Evolutionary conservation across 2,329 filamentous ascomycete species (phyloP), one percentile per base, ranked within the genome.

Genomic region (Teratosphaeria destructans): DNA sequence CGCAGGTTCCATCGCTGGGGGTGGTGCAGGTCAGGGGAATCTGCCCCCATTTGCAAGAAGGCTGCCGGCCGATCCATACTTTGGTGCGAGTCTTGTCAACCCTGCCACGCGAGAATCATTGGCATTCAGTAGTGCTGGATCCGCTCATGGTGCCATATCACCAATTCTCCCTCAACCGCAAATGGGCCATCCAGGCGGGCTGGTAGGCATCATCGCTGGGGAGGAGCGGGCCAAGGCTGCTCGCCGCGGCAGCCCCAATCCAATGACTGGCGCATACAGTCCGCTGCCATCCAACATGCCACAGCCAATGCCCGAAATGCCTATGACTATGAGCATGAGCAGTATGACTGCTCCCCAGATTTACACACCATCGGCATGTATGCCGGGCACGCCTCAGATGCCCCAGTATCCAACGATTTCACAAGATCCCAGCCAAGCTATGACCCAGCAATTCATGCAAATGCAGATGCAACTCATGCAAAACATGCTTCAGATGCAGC

Each of bases 201-300:
- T 96, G 11, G 87, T 96, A 23, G 90, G 90, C 10, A 89, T 96
- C 8, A 96, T 96, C 74, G 89, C 89, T 37, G 88, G 79, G 57
- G 90, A 95, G 74, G 90, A 95, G 72, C 82, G 89, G 55, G 87
- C 87, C 49, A 82, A 86, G 64, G 90, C 90, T 34, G 79, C 90
- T 79, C 81, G 90, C 66, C 81, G 90, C 68, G 90, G 89, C 37
- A 94, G 87, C 68, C 89, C 90, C 3, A 88, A 87, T 61, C 73
- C 84, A 12, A 62, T 64, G 19, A 66, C 67, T 55, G 65, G 68
- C 26, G 56, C 59, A 2, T 67, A 65, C 57, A 61, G 56, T 54
- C 69, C 68, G 23, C 63, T 73, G 55, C 70, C 70, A 6, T 63
- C 62, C 19, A 71, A 70, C 56, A 70, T 73, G 66, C 65, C 63